Evolutionary conservation across 768 basidiomycete genomes (phyloP).

Genomic region (Psilocybe subaeruginosa): DNA sequence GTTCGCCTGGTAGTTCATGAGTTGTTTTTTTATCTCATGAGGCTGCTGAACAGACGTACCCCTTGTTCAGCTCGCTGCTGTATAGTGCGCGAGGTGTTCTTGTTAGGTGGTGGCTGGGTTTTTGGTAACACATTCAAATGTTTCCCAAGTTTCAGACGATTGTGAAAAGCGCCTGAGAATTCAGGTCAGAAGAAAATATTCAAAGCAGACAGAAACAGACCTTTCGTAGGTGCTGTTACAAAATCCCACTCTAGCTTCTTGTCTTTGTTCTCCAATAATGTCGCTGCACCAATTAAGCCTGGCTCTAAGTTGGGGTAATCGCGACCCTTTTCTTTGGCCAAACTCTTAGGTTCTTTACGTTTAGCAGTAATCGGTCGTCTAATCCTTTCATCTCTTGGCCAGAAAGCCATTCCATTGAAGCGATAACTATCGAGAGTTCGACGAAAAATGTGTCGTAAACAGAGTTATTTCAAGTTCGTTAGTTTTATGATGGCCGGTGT

Average conservation of each 20-base stretch:
- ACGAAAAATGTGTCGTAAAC: not conserved
- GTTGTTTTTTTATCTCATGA: not conserved
- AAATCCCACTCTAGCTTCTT: slow-evolving; percentile 58
- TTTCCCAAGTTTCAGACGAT: slow-evolving; percentile 23
- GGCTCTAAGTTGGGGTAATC: slow-evolving; percentile 58
- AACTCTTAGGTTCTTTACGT: slow-evolving; percentile 10
- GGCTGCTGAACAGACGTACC: slow-evolving; percentile 39
- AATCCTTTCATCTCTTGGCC: slow-evolving; percentile 59
- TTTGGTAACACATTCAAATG: slow-evolving; percentile 57
- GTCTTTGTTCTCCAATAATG: slow-evolving; percentile 44
- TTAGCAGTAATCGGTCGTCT: slow-evolving; percentile 14
- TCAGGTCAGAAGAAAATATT: not conserved
- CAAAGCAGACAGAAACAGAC: slow-evolving; percentile 16
- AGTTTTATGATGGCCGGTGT: not conserved
- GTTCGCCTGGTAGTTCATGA: slow-evolving; percentile 50
- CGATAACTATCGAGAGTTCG: not conserved
- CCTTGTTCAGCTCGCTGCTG: slow-evolving; percentile 67
- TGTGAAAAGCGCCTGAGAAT: not conserved
- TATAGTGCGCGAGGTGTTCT: slow-evolving; percentile 33
- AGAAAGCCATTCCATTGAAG: slow-evolving; percentile 72
- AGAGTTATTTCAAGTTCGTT: not conserved
- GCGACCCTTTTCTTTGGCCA: slow-evolving; percentile 29
- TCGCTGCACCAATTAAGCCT: slow-evolving; percentile 59
- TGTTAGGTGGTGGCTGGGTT: slow-evolving; percentile 44
- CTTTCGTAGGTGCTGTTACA: slow-evolving; percentile 29